Conservation (phyloP, 495 filamentous ascomycete genomes). For the Darksidea phi region DNA sequence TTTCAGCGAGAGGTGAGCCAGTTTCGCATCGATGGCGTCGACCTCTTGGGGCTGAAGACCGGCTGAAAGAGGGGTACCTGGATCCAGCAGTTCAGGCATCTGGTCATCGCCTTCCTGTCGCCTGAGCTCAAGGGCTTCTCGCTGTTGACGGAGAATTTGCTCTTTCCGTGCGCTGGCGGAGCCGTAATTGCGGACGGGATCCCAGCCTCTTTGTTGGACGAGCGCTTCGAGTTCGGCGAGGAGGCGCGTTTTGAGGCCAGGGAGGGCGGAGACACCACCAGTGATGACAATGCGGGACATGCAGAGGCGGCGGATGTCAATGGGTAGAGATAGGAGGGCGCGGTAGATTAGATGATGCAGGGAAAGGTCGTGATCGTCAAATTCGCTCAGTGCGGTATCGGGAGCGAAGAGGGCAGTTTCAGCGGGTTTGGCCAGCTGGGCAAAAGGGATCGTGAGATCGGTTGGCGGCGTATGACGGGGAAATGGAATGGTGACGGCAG, state of each 20-base stretch:
- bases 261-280: conserved; percentile 75
- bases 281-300: conserved; percentile 89
- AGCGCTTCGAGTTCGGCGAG: conserved; percentile 68
- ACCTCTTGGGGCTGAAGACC: conserved; percentile 28
- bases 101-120: conserved; percentile 27
- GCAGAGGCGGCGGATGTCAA: conserved; percentile 78
- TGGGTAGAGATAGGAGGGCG: conserved; percentile 68
- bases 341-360: conserved; percentile 72
- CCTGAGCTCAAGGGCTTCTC: conserved; percentile 37
- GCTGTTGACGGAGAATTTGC: conserved; percentile 43
- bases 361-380: conserved; percentile 84
- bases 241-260: conserved; percentile 77
- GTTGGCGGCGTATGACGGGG: conserved; percentile 48
- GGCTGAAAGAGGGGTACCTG: conserved; percentile 14
- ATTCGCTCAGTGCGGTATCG: conserved; percentile 52
- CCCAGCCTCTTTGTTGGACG: conserved; percentile 71
- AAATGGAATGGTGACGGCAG: conserved; percentile 51
- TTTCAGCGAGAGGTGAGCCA: conserved; percentile 14
- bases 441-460: conserved; percentile 63
- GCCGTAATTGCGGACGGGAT: conserved; percentile 55
- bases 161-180: conserved; percentile 36
- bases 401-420: conserved; percentile 70
- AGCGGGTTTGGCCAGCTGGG: conserved; percentile 66
- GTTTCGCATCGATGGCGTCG: conserved; percentile 27
- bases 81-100: conserved; percentile 17